Evolutionary conservation across 768 basidiomycete species (phyloP).

Genomic region (Lactifluus volemus): DNA sequence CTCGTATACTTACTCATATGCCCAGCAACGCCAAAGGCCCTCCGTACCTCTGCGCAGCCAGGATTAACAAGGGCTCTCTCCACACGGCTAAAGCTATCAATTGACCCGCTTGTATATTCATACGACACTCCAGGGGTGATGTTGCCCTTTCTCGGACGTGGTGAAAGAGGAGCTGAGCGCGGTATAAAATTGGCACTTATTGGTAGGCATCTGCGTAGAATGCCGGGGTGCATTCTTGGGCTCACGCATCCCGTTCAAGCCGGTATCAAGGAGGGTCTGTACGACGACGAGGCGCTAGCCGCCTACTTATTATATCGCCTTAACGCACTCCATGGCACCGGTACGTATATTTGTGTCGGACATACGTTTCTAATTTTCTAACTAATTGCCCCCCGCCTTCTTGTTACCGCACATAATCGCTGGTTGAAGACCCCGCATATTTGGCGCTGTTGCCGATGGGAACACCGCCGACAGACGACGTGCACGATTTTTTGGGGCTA

Average conservation of each 20-base stretch:
- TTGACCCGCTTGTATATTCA: slow-evolving; percentile 80
- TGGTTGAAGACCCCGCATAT: slow-evolving; percentile 57
- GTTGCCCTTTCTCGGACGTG: slow-evolving; percentile 88
- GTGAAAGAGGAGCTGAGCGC: slow-evolving; percentile 78
- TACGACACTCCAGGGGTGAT: slow-evolving; percentile 96
- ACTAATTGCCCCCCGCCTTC: not conserved
- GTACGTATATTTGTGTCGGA: slow-evolving; percentile 35
- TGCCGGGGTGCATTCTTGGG: not conserved
- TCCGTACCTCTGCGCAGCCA: slow-evolving; percentile 81
- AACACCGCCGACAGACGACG: slow-evolving; percentile 48
- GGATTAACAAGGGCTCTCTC: slow-evolving; percentile 87
- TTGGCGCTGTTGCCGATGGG: slow-evolving; percentile 49
- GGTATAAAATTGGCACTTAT: slow-evolving; percentile 91
- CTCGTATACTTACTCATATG: not conserved
- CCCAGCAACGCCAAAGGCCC: slow-evolving; percentile 75
- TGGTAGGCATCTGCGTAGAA: slow-evolving; percentile 42
- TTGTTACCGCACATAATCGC: not conserved
- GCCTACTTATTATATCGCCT: slow-evolving; percentile 82
- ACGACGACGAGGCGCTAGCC: slow-evolving; percentile 76
- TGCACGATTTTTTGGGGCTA: slow-evolving; percentile 55
- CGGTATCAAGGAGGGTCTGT: slow-evolving; percentile 90
- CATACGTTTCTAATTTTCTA: not conserved
- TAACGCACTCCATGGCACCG: slow-evolving; percentile 63
- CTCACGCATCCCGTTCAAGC: slow-evolving; percentile 36
- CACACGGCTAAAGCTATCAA: slow-evolving; percentile 76